Conservation (phyloP, 257 asterid genomes). For the Cordia subcordata region DNA sequence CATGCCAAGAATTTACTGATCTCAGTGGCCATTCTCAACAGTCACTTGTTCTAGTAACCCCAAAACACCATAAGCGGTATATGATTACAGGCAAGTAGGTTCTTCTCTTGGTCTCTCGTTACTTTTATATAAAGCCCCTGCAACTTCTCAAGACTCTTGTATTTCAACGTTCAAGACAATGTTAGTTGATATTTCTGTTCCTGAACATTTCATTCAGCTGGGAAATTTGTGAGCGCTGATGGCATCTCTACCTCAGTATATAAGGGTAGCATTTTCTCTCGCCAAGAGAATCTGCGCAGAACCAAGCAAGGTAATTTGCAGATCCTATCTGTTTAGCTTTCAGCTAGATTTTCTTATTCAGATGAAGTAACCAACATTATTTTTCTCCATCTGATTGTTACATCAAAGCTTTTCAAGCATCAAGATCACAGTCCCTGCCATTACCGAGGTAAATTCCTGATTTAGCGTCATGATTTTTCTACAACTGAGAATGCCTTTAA, state of each 20-base stretch:
- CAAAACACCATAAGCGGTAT: not conserved
- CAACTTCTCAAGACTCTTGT: not conserved
- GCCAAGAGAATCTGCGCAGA: not conserved
- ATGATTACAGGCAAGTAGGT: not conserved
- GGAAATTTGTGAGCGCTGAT: not conserved
- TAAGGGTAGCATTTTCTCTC: not conserved
- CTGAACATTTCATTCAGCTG: not conserved
- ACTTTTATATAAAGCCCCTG: not conserved
- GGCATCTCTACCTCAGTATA: not conserved
- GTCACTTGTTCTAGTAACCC: not conserved
- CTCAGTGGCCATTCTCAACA: not conserved
- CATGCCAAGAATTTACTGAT: not conserved
- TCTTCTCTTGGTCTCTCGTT: not conserved
- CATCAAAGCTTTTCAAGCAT: conserved; percentile 2
- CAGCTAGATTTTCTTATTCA: not conserved
- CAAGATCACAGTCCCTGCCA: conserved; percentile 2
- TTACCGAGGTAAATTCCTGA: not conserved
- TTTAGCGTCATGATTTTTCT: not conserved
- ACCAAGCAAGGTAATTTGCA: conserved; percentile 6
- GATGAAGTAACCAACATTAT: not conserved
- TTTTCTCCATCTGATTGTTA: not conserved
- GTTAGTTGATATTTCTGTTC: not conserved
- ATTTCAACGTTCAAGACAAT: not conserved
- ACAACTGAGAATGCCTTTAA: not conserved
- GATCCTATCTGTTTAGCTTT: no score